Percentiles rank a stretch among this genome's conserved stretches.
Evolutionary conservation across 2,329 filamentous ascomycete species (phyloP).

Genomic region (Salinomyces thailandicus): DNA sequence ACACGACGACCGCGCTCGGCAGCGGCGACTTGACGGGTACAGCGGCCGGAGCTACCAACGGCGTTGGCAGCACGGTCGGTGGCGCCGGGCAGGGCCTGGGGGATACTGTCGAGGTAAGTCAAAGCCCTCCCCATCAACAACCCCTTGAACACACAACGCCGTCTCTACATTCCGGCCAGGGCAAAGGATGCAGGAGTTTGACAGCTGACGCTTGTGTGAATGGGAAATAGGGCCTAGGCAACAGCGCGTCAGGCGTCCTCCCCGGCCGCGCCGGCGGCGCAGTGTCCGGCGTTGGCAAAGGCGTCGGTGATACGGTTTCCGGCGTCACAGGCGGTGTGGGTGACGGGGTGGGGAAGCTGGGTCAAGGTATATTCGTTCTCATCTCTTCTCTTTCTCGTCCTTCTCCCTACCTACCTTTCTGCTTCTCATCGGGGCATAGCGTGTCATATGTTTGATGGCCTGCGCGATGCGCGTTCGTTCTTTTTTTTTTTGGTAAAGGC

Average conservation of each 20-base stretch:
- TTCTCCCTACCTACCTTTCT: too few species aligned
- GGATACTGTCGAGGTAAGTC: conserved; percentile 22
- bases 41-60: conserved; percentile 27
- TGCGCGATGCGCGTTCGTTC: too few species aligned
- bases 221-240: conserved; percentile 15
- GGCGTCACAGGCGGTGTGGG: conserved; percentile 34
- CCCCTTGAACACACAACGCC: too few species aligned
- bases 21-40: conserved; percentile 32
- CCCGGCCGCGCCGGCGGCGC: conserved; percentile 31
- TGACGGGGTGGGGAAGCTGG: conserved; percentile 34
- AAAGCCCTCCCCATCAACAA: too few species aligned
- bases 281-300: conserved; percentile 33
- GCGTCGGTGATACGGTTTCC: conserved; percentile 30
- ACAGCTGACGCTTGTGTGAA: too few species aligned
- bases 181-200: too few species aligned
- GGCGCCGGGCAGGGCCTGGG: conserved; percentile 22
- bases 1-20: conserved; percentile 35
- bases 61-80: conserved; percentile 14
- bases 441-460: too few species aligned
- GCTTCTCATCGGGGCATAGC: too few species aligned
- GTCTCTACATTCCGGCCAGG: too few species aligned
- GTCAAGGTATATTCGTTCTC: too few species aligned
- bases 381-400: too few species aligned
- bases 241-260: conserved; percentile 29
- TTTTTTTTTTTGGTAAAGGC: too few species aligned